These are phyloP conservation scores for Zymoseptoria brevis DNA, from an alignment of 2,329 filamentous ascomycete species.

Conservation along the genomic window DNA sequence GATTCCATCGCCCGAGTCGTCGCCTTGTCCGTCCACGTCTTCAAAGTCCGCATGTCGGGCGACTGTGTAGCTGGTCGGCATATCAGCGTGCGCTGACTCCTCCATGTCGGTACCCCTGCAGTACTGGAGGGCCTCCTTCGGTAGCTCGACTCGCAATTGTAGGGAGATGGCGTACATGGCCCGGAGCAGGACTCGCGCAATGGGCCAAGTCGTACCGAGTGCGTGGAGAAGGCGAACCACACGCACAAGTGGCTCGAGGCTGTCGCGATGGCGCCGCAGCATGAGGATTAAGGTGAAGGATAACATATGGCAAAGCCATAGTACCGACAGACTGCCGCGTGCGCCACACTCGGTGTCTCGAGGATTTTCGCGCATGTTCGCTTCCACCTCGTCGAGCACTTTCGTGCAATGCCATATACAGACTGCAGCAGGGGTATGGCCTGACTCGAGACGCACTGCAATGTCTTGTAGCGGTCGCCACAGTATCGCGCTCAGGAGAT, in stretches of 20 bases:
- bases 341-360: background rate
- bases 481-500: background rate
- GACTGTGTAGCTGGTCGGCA: background rate
- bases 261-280: background rate
- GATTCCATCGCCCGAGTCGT: background rate
- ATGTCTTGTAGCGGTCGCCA: background rate
- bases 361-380: background rate
- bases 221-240: background rate
- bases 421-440: background rate
- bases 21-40: background rate
- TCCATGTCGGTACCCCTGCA: background rate
- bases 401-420: background rate
- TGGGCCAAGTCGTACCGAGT: background rate
- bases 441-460: background rate
- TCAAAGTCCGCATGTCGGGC: background rate
- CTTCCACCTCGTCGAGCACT: background rate
- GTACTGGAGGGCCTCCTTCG: background rate
- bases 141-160: background rate
- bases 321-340: background rate
- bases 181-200: background rate
- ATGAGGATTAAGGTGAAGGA: background rate
- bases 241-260: background rate
- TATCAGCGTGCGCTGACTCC: background rate
- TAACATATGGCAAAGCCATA: background rate
- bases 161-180: background rate